Evolutionary conservation across 2,329 filamentous ascomycete genomes (phyloP).

Genomic region (Phialemoniopsis sp.): DNA sequence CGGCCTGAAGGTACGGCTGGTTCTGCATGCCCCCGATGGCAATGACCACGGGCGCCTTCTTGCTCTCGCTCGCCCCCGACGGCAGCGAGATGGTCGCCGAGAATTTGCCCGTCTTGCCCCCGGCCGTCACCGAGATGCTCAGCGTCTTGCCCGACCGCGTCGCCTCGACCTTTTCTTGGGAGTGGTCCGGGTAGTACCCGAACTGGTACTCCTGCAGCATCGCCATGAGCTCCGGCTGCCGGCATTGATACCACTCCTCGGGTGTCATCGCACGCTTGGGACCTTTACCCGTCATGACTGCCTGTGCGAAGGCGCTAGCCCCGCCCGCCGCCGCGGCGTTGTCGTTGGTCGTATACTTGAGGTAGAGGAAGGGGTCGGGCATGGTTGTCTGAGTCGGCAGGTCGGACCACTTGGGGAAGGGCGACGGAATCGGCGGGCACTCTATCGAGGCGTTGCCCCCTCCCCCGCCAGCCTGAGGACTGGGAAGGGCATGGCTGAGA

Average conservation of each 20-base stretch:
- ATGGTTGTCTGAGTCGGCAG: constrained; percentile 30
- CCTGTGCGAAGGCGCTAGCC: constrained; percentile 19
- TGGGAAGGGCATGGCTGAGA: too few species aligned
- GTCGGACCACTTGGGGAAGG: constrained; percentile 26
- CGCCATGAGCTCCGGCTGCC: constrained; percentile 43
- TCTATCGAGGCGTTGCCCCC: too few species aligned
- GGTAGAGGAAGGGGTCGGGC: constrained; percentile 38
- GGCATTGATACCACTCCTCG: constrained; percentile 44
- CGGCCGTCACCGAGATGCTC: constrained; percentile 34
- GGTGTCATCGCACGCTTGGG: constrained; percentile 34
- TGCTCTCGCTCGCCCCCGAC: constrained; percentile 20
- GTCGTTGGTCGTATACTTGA: constrained; percentile 29
- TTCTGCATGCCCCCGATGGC: constrained; percentile 45
- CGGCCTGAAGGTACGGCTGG: constrained; percentile 38
- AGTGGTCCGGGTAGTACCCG: constrained; percentile 45
- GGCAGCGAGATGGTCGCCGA: constrained; percentile 36
- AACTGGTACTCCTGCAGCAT: constrained; percentile 47
- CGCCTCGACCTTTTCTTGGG: constrained; percentile 38
- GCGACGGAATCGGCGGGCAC: constrained; percentile 19
- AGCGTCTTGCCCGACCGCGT: constrained; percentile 39
- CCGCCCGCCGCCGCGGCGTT: constrained; percentile 22
- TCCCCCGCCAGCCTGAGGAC: neutral
- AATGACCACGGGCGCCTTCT: constrained; percentile 40
- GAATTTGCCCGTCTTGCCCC: constrained; percentile 38
- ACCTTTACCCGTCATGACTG: constrained; percentile 31